A percentile compares a stretch with the other conserved stretches of the same genome.
These are phyloP conservation scores for Neurospora cerealis DNA, from an alignment of 495 filamentous ascomycete genomes.

Conservation along the genomic window DNA sequence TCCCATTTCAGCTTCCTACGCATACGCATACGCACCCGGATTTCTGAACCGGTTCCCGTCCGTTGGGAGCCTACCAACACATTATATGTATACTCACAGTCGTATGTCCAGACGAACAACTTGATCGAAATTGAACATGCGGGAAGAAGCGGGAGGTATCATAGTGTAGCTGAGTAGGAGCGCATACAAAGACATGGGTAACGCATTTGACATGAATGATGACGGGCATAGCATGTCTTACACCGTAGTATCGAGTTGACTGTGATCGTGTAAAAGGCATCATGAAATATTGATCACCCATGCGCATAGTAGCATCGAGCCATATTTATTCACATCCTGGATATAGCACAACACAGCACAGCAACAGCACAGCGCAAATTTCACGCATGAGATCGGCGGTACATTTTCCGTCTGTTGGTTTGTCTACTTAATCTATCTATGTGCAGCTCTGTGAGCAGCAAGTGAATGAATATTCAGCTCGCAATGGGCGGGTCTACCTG, in stretches of 20 bases:
- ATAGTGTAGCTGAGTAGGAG: not conserved
- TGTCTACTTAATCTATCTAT: not conserved
- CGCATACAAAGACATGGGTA: not conserved
- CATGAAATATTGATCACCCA: not conserved
- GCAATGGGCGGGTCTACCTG: not conserved
- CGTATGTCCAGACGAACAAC: not conserved
- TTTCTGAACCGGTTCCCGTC: too few species aligned
- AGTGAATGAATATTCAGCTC: not conserved
- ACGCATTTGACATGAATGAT: not conserved
- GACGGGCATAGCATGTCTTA: not conserved
- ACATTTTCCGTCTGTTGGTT: too few species aligned
- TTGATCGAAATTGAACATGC: not conserved
- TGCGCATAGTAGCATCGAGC: not conserved
- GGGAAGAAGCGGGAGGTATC: not conserved
- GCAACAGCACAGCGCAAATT: not conserved
- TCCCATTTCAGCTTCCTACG: not conserved
- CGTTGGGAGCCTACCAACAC: too few species aligned
- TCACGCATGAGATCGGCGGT: not conserved
- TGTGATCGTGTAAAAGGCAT: not conserved
- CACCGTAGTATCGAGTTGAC: too few species aligned
- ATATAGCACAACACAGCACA: not conserved
- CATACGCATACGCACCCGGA: not conserved
- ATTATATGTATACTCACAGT: not conserved
- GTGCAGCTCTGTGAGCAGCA: not conserved
- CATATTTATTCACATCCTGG: not conserved